phyloP scores from a whole-genome alignment of 306 rosid genomes.

The Rosa chinensis region DNA sequence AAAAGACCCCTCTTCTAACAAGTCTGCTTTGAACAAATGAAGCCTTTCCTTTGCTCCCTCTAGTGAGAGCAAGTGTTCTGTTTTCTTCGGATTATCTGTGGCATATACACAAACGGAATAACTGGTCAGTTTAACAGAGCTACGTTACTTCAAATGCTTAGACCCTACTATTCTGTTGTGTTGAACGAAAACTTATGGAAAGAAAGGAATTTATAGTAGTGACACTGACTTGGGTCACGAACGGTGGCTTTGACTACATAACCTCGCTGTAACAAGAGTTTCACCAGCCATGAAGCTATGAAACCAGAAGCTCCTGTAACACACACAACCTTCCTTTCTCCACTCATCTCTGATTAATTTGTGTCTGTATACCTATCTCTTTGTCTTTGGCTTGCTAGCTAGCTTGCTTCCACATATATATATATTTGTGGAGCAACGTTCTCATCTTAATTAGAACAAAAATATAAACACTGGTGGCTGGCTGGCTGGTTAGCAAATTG shows the following conservation, averaged over 20 bases:
- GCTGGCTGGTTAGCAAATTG: too few relatives aligned
- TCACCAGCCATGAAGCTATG: conserved; percentile 57
- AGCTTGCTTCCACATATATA: too few relatives aligned
- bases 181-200: neutral
- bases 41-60: conserved; percentile 38
- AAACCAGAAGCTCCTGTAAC: conserved; percentile 57
- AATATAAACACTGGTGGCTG: too few relatives aligned
- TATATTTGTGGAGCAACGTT: too few relatives aligned
- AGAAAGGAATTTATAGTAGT: neutral
- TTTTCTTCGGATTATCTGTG: conserved; percentile 45
- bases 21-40: conserved; percentile 40
- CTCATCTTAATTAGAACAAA: too few relatives aligned
- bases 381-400: neutral
- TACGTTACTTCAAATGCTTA: neutral
- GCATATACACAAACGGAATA: neutral
- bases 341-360: conserved; percentile 12
- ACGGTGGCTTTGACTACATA: conserved; percentile 47
- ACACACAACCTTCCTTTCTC: conserved; percentile 33
- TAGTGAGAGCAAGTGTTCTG: conserved; percentile 43
- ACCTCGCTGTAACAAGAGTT: conserved; percentile 45
- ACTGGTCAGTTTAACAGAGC: neutral
- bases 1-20: conserved; percentile 49
- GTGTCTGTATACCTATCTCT: neutral
- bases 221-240: conserved; percentile 36
- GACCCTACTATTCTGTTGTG: neutral